Base-by-base conservation (phyloP, 331 rosid genomes). In the Saraca asoca region DNA sequence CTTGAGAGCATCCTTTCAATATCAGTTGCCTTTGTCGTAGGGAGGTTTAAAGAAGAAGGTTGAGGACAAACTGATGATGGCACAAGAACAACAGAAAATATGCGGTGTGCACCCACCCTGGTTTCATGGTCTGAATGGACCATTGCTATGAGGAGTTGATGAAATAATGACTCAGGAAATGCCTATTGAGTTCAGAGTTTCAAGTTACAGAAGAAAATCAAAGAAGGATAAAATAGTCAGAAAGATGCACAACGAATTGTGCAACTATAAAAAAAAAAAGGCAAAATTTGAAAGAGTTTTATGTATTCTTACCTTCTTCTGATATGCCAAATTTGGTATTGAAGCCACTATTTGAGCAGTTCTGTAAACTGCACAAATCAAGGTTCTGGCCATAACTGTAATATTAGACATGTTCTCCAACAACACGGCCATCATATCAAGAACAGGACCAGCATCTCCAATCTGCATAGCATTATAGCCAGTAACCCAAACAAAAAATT, bases 51-150 rank as follows among this genome's bases (percentile, higher is more conserved):
- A 49, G 87, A 45, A 37, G 80, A 62, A 38, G 73, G 74, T 69
- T 76, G 88, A 58, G 97, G 97, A 80, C 78, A 90, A 80, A 94
- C 90, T 60, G 98, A 90, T 20, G 95, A 88, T 52, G 97, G 98
- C 69, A 94, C 97, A 64, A 94, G 97, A 82, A 88, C 97, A 71
- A 94, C 92, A 34, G 98, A 94, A 79, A 94, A 90, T 62, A 90
- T 80, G 42, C 95, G 84, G 79, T 94, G 98, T 16, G 97, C 97
- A 61, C 96, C 91, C 51, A 94, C 87, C 78, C 97, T 85, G 56
- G 88, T 90, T 88, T 94, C 98, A 18, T 86, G 97, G 87, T 94
- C 98, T 52, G 89, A 83, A 77, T 90, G 91, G 75, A 86, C 92
- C 98, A 94, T 94, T 61, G 92, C 91, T 46, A 80, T 85, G 76